Conservation (phyloP, 106 monocot species). For the Xerophyta viscosa region DNA sequence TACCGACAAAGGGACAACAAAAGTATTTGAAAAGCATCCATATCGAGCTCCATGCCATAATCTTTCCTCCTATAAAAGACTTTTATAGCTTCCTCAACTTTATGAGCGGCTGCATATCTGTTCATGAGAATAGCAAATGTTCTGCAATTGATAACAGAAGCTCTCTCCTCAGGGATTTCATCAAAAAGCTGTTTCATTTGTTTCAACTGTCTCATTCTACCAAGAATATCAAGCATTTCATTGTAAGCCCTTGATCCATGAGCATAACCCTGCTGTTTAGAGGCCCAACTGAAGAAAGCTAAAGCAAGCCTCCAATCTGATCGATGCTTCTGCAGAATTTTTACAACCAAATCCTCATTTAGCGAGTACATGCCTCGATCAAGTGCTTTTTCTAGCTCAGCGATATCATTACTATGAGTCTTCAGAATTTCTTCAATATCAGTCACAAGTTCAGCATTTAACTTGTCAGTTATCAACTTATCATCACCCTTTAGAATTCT, state of each 20-base stretch:
- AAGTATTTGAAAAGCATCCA: slow-evolving; percentile 53
- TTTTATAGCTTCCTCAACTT: slow-evolving; percentile 51
- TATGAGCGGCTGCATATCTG: slow-evolving; percentile 55
- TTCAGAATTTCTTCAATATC: slow-evolving; percentile 41
- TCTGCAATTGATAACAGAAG: slow-evolving; percentile 25
- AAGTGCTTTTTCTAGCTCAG: slow-evolving; percentile 28
- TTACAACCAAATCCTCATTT: slow-evolving; percentile 44
- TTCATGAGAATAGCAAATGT: slow-evolving; percentile 65
- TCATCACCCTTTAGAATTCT: no score
- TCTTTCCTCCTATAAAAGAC: slow-evolving; percentile 71
- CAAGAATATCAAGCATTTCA: slow-evolving; percentile 82
- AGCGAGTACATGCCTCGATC: slow-evolving; percentile 10
- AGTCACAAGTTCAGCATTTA: slow-evolving; percentile 7
- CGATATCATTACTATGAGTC: slow-evolving; percentile 8
- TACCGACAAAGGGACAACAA: slow-evolving; percentile 67
- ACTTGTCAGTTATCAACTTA: slow-evolving; percentile 7
- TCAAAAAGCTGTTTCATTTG: slow-evolving; percentile 61
- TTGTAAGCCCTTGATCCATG: slow-evolving; percentile 57
- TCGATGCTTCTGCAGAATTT: slow-evolving; percentile 46
- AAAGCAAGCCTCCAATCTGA: slow-evolving; percentile 56
- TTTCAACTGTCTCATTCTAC: slow-evolving; percentile 58
- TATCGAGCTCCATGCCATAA: slow-evolving; percentile 48
- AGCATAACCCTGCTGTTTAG: slow-evolving; percentile 23
- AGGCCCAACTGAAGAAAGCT: slow-evolving; percentile 63
- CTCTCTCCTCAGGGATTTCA: slow-evolving; percentile 36